These are phyloP conservation scores for Peziza echinospora DNA, from an alignment of 495 filamentous ascomycete genomes.

Conservation along the genomic window DNA sequence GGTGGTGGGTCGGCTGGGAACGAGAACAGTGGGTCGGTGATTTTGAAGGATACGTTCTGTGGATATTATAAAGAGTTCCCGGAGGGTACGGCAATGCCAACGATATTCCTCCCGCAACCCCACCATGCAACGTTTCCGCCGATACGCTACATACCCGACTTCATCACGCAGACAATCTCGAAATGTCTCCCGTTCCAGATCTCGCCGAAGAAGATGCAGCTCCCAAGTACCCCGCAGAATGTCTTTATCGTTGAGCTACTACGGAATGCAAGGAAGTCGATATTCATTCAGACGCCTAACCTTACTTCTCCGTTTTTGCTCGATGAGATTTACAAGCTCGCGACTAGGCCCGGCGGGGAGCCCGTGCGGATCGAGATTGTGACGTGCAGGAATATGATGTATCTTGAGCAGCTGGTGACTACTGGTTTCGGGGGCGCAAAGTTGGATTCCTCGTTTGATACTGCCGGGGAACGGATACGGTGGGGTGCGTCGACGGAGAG, in stretches of 20 bases:
- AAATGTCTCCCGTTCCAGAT: slow-evolving; percentile 20
- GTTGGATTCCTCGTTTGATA: neutral
- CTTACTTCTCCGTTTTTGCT: slow-evolving; percentile 38
- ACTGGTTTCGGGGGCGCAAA: slow-evolving; percentile 26
- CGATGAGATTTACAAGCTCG: slow-evolving; percentile 24
- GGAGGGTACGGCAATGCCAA: slow-evolving; percentile 17
- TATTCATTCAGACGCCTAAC: slow-evolving; percentile 53
- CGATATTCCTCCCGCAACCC: slow-evolving; percentile 45
- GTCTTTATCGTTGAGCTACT: slow-evolving; percentile 34
- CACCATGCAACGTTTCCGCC: slow-evolving; percentile 26
- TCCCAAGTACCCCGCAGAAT: slow-evolving; percentile 47
- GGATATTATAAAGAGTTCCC: slow-evolving; percentile 9
- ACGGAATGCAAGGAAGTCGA: slow-evolving; percentile 26
- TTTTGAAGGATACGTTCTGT: too few species aligned
- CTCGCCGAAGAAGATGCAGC: slow-evolving; percentile 26
- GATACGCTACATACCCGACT: neutral
- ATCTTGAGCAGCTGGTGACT: slow-evolving; percentile 49
- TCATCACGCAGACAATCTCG: slow-evolving; percentile 5
- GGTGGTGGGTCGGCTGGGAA: too few species aligned
- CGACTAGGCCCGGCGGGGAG: slow-evolving; percentile 26
- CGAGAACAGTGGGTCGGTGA: slow-evolving; percentile 3
- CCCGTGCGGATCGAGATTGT: slow-evolving; percentile 36
- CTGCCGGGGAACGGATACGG: neutral
- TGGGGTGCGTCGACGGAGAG: slow-evolving; percentile 30
- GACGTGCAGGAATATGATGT: slow-evolving; percentile 45